Evolutionary conservation across 306 rosid genomes (phyloP), one percentile per base, ranked within the genome.

Genomic region (Malus orientalis): DNA sequence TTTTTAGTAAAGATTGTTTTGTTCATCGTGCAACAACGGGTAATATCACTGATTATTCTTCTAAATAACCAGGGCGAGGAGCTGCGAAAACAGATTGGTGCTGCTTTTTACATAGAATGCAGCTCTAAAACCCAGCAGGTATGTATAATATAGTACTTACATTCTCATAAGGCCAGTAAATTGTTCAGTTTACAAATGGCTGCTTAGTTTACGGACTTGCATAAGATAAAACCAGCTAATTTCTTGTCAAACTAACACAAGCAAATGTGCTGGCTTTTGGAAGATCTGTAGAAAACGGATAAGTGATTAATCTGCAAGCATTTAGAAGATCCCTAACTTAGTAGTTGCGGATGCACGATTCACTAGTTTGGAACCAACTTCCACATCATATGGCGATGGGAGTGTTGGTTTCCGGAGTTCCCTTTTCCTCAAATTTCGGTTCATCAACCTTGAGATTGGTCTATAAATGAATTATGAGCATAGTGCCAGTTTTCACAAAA

Each of bases 61-160:
- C 78, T 53, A 51, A 79, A n/a, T 78, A 74, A 73, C 76, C 74
- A 94, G 97, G 97, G 98, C 0, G 98, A 94, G 86, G 98, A 94
- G 85, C 96, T 94, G 44, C 90, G 94, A 32, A 94, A 89, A 76
- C 93, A 91, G 82, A 90, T 91, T 42, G 98, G 96, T 57, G 96
- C 94, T 53, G 68, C 86, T 22, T 90, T 81, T 81, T 94, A 94
- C 33, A 83, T 91, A 47, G 98, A 94, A 79, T 91, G 98, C 88
- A 94, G 97, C 85, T 94, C 98, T 74, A 94, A 94, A 85, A 91
- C 97, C 75, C 98, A 94, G 91, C 97, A 94, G 94, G 98, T 84
- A 77, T 42, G 81, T 20, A 54, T 74, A 74, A 30, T 72, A 55
- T 33, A 18, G 78, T 71, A 53, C 73, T 68, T 57, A 75, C 38